Evolutionary conservation across 257 asterid species (phyloP), one percentile per base, ranked within the genome.

Genomic region (Orobanche coerulescens): DNA sequence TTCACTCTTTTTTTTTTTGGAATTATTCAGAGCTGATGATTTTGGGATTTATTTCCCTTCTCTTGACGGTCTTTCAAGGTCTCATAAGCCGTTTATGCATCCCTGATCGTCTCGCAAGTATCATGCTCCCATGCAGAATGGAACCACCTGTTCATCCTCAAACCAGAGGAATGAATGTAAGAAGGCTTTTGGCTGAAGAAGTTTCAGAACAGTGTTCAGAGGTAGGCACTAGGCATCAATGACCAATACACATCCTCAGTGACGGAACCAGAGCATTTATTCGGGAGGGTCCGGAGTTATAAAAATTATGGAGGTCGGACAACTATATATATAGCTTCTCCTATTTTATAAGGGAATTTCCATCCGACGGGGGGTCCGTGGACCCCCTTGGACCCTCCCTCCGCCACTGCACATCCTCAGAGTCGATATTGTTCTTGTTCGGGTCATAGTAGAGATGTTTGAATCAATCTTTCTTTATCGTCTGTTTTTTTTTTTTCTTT

Each of bases 31-130:
- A 92, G 70, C 64, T 92, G 79, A 88, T 92, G 98, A 90, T 91
- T 64, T 49, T 84, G 88, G 96, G 98, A 46, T 92, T 92, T 24
- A 82, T 92, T 66, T 88, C 98, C 18, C 83, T 92, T 19, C 75
- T 92, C 5, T 52, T 92, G 28, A 86, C 90, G 66, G 96, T 81
- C 26, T 74, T 77, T 23, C 96, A 92, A 84, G 75, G 83, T 0
- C 53, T 61, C 6, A 76, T 84, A 68, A 83, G 84, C 74, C 15
- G 53, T 0, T 28, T 88, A 40, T 92, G 98, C 66, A 68, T 88
- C 61, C 90, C 94, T 47, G 50, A 26, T 4, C 53, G 66, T 64
- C 67, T 81, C 47, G 75, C 87, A 57, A 71, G 61, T 44, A 37
- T 66, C 66, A 91, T 91, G 96, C 95, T 88, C 49, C 96, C 98